phyloP scores from a whole-genome alignment of 257 asterid species.

The Gentiana dahurica region DNA sequence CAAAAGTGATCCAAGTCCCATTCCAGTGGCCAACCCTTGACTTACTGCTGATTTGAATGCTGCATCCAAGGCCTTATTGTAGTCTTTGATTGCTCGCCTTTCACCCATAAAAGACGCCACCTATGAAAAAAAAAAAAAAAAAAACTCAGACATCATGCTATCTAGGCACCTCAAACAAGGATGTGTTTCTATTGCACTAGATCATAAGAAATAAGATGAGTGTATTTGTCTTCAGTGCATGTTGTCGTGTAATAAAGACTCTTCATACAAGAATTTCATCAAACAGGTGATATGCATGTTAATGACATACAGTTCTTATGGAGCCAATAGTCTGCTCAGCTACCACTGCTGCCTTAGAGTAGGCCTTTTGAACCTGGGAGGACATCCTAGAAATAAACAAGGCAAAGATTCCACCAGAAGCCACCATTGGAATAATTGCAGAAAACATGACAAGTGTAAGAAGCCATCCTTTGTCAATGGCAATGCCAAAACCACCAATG shows the following conservation, averaged over 20 bases:
- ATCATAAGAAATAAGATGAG: background rate
- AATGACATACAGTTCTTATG: conserved; percentile 37
- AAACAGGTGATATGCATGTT: no score
- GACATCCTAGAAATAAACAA: conserved; percentile 21
- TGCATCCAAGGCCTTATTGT: conserved; percentile 31
- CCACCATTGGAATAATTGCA: conserved; percentile 38
- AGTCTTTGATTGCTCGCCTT: conserved; percentile 33
- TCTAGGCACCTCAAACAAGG: background rate
- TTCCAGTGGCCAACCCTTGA: conserved; percentile 63
- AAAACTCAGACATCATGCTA: no score
- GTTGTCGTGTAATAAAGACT: no score
- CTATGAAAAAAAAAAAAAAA: conserved; percentile 9
- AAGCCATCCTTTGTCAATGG: conserved; percentile 54
- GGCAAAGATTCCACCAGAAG: background rate
- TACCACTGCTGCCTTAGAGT: conserved; percentile 50
- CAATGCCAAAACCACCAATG: conserved; percentile 50
- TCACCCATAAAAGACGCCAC: conserved; percentile 69
- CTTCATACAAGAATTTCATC: no score
- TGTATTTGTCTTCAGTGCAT: no score
- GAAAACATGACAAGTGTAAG: conserved; percentile 51
- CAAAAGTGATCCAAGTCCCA: conserved; percentile 42
- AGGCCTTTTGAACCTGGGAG: conserved; percentile 36
- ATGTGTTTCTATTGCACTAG: background rate
- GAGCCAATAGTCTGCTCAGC: conserved; percentile 55
- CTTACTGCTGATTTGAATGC: conserved; percentile 42